Percentiles rank a stretch among this genome's conserved stretches.
Conservation (phyloP, 805 yeast species). For the Hagleromyces aurorensis region DNA sequence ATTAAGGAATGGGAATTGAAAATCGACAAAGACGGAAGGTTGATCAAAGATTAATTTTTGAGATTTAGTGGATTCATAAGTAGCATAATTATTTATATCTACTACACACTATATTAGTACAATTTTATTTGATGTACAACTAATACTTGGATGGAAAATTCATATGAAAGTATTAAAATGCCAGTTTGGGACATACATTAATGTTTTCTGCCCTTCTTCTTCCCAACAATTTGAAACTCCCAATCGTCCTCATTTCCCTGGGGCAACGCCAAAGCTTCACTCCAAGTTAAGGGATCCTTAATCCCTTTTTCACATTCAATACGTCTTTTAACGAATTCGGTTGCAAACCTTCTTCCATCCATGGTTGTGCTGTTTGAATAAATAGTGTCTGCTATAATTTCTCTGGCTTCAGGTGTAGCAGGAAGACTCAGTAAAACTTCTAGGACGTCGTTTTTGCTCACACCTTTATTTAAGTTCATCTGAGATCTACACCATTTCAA, state of each 20-base stretch:
- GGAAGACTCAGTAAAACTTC: conserved; percentile 79
- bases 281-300: conserved; percentile 57
- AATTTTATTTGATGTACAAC: too few species aligned
- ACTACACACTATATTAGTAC: conserved; percentile 6
- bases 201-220: conserved; percentile 46
- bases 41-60: conserved; percentile 11
- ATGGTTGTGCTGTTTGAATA: conserved; percentile 80
- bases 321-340: conserved; percentile 77
- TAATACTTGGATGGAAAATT: too few species aligned
- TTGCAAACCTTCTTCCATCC: conserved; percentile 93
- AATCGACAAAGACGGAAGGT: conserved; percentile 25
- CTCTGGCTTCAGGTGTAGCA: conserved; percentile 61
- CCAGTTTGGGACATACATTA: too few species aligned
- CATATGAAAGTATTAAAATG: too few species aligned
- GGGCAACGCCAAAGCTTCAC: conserved; percentile 50
- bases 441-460: conserved; percentile 69
- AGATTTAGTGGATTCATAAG: too few species aligned
- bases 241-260: conserved; percentile 42
- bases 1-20: conserved; percentile 27
- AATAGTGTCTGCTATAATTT: conserved; percentile 85
- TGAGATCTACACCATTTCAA: conserved; percentile 65
- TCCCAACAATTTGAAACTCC: conserved; percentile 60
- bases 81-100: conserved; percentile 6
- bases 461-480: conserved; percentile 62
- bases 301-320: conserved; percentile 54